Conservation (phyloP, 805 yeast species). For the Scheffersomyces amazonensis region DNA sequence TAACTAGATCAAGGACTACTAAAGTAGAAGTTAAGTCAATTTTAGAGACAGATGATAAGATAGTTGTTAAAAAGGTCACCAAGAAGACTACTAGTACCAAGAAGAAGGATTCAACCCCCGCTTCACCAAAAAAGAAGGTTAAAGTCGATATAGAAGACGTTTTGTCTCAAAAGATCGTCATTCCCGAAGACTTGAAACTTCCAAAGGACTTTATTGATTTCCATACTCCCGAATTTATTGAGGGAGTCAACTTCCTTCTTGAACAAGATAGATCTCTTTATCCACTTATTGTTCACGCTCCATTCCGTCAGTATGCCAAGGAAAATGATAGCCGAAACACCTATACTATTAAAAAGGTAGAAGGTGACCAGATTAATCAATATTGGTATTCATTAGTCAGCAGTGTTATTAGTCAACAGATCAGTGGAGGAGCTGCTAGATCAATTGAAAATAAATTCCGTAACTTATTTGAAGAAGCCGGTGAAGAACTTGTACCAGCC, state of each 20-base stretch:
- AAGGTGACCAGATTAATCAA: conserved; percentile 16
- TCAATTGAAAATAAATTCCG: conserved; percentile 54
- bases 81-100: neutral
- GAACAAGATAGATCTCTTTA: conserved; percentile 32
- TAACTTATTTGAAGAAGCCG: conserved; percentile 17
- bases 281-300: conserved; percentile 24
- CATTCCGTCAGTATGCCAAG: conserved; percentile 22
- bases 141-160: conserved; percentile 14
- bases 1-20: neutral
- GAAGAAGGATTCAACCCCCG: neutral
- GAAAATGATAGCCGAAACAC: conserved; percentile 3
- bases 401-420: conserved; percentile 66
- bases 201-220: conserved; percentile 26
- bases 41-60: neutral
- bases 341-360: neutral
- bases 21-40: neutral
- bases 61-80: neutral
- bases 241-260: conserved; percentile 28
- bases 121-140: conserved; percentile 1
- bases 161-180: conserved; percentile 8
- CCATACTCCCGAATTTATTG: conserved; percentile 32
- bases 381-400: conserved; percentile 38
- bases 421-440: conserved; percentile 77
- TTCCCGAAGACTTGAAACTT: conserved; percentile 14
- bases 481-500: conserved; percentile 48